These are phyloP conservation scores for Suhomyces emberorum DNA, from an alignment of 805 yeast species.

Conservation along the genomic window DNA sequence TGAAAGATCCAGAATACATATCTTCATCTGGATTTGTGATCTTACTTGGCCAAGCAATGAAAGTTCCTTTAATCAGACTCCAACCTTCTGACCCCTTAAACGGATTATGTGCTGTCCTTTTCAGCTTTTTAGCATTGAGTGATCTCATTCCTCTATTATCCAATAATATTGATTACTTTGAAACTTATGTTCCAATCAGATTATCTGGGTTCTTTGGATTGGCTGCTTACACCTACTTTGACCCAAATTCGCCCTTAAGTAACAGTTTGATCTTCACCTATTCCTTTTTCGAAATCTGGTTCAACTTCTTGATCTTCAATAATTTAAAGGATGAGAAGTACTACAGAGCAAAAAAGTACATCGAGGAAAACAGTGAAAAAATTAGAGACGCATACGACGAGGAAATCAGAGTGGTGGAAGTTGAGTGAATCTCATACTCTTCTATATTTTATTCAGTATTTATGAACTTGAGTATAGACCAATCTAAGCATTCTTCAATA, in stretches of 20 bases:
- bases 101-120: constrained; percentile 48
- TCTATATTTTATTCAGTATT: constrained; percentile 8
- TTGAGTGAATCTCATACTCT: constrained; percentile 6
- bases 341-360: constrained; percentile 41
- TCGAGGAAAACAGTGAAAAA: constrained; percentile 38
- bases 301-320: constrained; percentile 58
- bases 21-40: constrained; percentile 45
- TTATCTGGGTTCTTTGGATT: constrained; percentile 47
- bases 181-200: constrained; percentile 58
- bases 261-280: constrained; percentile 61
- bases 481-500: constrained; percentile 52
- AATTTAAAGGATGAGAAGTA: constrained; percentile 63
- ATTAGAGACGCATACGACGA: constrained; percentile 28
- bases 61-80: constrained; percentile 33
- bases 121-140: constrained; percentile 42
- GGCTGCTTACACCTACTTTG: constrained; percentile 48
- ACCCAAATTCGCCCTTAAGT: constrained; percentile 46
- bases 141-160: constrained; percentile 60
- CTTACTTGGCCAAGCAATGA: constrained; percentile 61
- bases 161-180: constrained; percentile 50
- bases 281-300: constrained; percentile 66
- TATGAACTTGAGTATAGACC: constrained; percentile 45
- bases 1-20: constrained; percentile 46
- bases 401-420: constrained; percentile 30
- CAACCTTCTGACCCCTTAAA: constrained; percentile 41